phyloP scores from a whole-genome alignment of 192 early-diverging fungal genomes.

The Dimargaris xerosporica region DNA sequence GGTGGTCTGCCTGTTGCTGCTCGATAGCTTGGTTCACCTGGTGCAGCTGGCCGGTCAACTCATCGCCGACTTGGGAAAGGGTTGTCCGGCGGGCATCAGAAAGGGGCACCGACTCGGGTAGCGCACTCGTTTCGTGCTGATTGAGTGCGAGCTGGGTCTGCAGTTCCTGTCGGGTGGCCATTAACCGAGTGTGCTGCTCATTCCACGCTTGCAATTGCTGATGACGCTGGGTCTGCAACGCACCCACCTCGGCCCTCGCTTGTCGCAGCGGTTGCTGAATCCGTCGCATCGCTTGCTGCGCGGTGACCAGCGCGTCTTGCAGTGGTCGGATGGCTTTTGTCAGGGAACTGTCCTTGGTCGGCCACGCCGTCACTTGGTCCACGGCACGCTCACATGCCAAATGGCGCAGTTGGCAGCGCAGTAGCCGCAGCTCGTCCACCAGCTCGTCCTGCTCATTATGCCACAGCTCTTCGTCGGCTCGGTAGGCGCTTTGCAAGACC shows the following conservation, averaged over 20 bases:
- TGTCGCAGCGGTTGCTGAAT: not conserved
- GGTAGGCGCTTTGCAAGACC: not conserved
- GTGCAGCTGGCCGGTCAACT: not conserved
- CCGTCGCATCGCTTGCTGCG: not conserved
- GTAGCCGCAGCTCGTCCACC: not conserved
- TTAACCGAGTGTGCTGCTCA: not conserved
- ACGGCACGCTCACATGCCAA: not conserved
- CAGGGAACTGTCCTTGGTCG: not conserved
- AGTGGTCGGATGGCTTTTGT: not conserved
- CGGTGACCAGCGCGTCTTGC: not conserved
- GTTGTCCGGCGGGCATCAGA: not conserved
- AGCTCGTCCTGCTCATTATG: not conserved
- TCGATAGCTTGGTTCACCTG: not conserved
- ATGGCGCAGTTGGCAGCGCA: not conserved
- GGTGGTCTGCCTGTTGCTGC: not conserved
- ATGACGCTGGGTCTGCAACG: not conserved
- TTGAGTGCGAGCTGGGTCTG: not conserved
- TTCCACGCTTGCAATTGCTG: not conserved
- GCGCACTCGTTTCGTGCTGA: not conserved
- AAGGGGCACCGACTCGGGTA: no score
- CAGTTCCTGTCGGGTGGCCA: not conserved
- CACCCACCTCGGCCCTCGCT: not conserved
- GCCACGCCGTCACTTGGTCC: not conserved
- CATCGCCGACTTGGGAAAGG: not conserved
- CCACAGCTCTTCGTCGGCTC: not conserved